These are phyloP conservation scores for Neofusicoccum cordaticola DNA, from an alignment of 2,329 filamentous ascomycete genomes.

Conservation along the genomic window DNA sequence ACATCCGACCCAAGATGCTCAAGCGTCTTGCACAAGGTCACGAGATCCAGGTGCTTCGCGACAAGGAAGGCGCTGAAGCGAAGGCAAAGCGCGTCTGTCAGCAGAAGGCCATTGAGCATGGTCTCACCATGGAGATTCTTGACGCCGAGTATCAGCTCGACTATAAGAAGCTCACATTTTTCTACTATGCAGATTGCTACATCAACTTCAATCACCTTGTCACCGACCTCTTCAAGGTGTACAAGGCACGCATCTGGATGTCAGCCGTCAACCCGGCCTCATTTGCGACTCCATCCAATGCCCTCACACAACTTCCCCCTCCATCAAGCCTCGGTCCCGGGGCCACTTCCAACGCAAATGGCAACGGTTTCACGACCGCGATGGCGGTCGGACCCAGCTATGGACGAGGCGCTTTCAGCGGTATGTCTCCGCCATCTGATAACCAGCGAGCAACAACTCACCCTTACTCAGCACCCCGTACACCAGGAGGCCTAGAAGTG, in stretches of 20 bases:
- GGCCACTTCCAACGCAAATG: constrained; percentile 28
- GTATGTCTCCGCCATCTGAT: neutral
- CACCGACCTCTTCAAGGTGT: constrained; percentile 97
- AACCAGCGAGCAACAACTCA: neutral
- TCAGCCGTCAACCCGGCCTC: constrained; percentile 97
- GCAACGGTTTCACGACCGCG: neutral
- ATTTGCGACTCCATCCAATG: constrained; percentile 49
- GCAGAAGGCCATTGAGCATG: constrained; percentile 92
- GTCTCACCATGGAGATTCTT: constrained; percentile 95
- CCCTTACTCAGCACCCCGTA: constrained; percentile 4
- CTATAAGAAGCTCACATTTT: constrained; percentile 98
- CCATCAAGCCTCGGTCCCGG: constrained; percentile 39
- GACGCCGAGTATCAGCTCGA: constrained; percentile 99
- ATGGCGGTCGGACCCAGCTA: constrained; percentile 13
- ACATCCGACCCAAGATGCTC: constrained; percentile 94
- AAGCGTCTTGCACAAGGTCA: constrained; percentile 90
- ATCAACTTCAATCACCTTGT: constrained; percentile 99
- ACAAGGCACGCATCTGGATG: constrained; percentile 99
- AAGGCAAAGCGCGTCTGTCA: constrained; percentile 96
- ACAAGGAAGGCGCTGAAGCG: constrained; percentile 96
- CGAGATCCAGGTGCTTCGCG: constrained; percentile 82
- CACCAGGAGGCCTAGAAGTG: constrained; percentile 5
- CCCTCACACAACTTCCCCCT: constrained; percentile 32
- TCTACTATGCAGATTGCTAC: constrained; percentile 96
- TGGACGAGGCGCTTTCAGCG: constrained; percentile 11